Evolutionary conservation across 169 alveolate genomes (phyloP).

Genomic region (Eimeria necatrix): DNA sequence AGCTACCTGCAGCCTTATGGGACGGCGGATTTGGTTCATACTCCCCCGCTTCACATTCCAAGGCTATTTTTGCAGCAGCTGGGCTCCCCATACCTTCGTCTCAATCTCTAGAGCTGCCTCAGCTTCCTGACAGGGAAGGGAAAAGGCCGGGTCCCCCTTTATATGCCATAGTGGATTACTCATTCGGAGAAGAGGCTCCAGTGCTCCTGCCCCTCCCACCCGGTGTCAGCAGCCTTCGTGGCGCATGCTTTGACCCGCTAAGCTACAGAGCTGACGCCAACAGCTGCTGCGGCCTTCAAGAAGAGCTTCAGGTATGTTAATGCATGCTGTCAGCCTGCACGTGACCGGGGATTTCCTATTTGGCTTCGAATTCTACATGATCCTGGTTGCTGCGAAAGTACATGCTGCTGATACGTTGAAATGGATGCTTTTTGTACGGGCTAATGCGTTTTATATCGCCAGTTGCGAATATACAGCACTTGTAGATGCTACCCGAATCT

Average conservation of each 20-base stretch:
- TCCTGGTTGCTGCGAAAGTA: too few species aligned
- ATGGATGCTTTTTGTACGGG: too few species aligned
- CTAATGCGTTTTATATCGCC: too few species aligned
- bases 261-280: conserved; percentile 53
- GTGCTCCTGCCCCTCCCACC: conserved; percentile 74
- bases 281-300: conserved; percentile 81
- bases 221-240: conserved; percentile 41
- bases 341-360: too few species aligned
- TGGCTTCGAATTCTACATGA: too few species aligned
- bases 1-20: conserved; percentile 72
- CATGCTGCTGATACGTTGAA: too few species aligned
- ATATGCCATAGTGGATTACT: conserved; percentile 69
- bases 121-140: conserved; percentile 42
- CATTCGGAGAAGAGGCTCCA: conserved; percentile 54
- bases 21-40: conserved; percentile 72
- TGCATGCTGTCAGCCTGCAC: too few species aligned
- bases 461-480: neutral
- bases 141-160: conserved; percentile 47
- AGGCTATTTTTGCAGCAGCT: conserved; percentile 67
- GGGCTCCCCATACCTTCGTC: conserved; percentile 82
- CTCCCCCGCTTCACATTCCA: conserved; percentile 78
- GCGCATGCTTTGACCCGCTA: conserved; percentile 69
- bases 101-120: conserved; percentile 61
- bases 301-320: conserved; percentile 70
- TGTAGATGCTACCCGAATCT: neutral